These are phyloP conservation scores for Solanum hybrid DNA, from an alignment of 305 asterid genomes.

Conservation along the genomic window DNA sequence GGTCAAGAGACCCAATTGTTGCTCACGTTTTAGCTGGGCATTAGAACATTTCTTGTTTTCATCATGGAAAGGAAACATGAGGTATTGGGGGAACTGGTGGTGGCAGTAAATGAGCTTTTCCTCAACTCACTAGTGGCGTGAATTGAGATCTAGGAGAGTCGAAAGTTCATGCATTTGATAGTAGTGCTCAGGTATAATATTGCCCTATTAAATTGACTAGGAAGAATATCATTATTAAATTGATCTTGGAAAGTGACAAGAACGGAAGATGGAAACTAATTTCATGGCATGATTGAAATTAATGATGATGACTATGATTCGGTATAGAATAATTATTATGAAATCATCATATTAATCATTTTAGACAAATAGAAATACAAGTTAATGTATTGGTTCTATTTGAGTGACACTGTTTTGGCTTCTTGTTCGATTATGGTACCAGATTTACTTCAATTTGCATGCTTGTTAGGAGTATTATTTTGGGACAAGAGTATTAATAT, in stretches of 20 bases:
- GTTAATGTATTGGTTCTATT: background rate
- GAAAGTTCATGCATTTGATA: background rate
- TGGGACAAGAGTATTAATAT: background rate
- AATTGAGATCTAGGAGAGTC: background rate
- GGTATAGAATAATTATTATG: background rate
- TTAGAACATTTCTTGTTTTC: background rate
- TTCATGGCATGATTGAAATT: background rate
- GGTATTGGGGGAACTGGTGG: background rate
- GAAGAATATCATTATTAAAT: background rate
- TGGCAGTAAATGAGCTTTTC: background rate
- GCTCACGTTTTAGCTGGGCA: background rate
- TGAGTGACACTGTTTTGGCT: background rate
- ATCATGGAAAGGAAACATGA: background rate
- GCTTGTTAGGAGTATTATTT: background rate
- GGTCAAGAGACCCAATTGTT: background rate
- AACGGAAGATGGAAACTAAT: background rate
- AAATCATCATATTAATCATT: background rate
- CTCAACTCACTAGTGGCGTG: background rate
- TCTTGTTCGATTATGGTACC: background rate
- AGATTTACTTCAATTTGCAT: background rate
- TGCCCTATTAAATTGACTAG: background rate
- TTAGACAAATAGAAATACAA: background rate
- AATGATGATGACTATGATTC: background rate
- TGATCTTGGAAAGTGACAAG: background rate
- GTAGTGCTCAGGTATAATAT: background rate